Conservation (phyloP, 768 basidiomycete genomes). For the Coprinopsis strossmayeri region DNA sequence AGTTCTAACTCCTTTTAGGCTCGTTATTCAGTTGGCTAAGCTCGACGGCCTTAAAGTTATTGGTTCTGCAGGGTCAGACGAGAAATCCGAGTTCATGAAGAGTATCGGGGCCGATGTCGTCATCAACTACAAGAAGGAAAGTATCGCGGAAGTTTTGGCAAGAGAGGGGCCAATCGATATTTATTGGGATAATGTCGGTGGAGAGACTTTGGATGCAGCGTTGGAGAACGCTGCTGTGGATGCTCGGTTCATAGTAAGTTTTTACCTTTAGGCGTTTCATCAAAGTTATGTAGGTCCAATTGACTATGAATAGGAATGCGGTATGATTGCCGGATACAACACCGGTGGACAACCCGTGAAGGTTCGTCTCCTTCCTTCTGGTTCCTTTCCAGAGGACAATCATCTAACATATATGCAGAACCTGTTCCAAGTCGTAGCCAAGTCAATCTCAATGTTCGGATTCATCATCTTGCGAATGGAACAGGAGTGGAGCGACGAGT, state of each 20-base stretch:
- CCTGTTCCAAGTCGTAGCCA: conserved; percentile 28
- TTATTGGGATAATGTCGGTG: conserved; percentile 39
- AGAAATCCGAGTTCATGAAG: conserved; percentile 50
- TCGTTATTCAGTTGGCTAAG: conserved; percentile 6
- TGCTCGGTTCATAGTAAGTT: conserved; percentile 36
- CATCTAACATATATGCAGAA: conserved; percentile 22
- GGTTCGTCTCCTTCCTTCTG: conserved; percentile 13
- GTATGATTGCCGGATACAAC: conserved; percentile 35
- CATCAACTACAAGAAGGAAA: conserved; percentile 57
- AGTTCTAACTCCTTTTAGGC: neutral
- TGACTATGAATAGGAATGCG: conserved; percentile 28
- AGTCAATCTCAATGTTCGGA: conserved; percentile 37
- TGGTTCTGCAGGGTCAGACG: conserved; percentile 53
- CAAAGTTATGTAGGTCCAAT: too few species aligned
- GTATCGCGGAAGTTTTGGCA: conserved; percentile 36
- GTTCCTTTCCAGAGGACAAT: neutral
- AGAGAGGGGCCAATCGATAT: conserved; percentile 46
- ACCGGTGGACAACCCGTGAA: conserved; percentile 20
- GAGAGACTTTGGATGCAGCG: conserved; percentile 31
- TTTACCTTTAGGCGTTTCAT: neutral
- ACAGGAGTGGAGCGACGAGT: conserved; percentile 26
- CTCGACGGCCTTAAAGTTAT: conserved; percentile 44
- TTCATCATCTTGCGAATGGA: conserved; percentile 29
- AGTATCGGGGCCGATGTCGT: conserved; percentile 50
- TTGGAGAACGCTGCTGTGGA: conserved; percentile 28